These are phyloP conservation scores for Grosmannia penicillata DNA, from an alignment of 2,329 filamentous ascomycete genomes.

Conservation along the genomic window DNA sequence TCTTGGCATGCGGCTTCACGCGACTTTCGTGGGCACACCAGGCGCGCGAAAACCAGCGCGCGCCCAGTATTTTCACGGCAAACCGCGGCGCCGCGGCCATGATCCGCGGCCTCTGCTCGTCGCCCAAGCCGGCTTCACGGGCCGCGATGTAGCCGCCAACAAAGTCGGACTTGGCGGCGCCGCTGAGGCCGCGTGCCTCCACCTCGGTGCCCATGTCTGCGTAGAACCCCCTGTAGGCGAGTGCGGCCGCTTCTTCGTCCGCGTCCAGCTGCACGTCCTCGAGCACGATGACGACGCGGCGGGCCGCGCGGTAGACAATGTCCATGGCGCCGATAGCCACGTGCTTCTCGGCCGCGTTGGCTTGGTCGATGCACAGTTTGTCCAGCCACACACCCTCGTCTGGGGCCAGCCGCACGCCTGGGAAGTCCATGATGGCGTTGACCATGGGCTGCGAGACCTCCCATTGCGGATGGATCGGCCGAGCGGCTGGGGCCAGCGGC, in stretches of 20 bases:
- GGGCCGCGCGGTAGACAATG: slow-evolving; percentile 14
- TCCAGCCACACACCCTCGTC: slow-evolving; percentile 17
- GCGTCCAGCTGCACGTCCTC: slow-evolving; percentile 12
- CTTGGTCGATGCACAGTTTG: slow-evolving; percentile 16
- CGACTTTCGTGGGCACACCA: slow-evolving; percentile 15
- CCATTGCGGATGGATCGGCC: slow-evolving; percentile 8
- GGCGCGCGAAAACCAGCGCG: slow-evolving; percentile 12
- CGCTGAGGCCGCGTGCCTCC: slow-evolving; percentile 4
- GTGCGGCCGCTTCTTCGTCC: slow-evolving; percentile 8
- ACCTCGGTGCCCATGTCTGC: slow-evolving; percentile 7
- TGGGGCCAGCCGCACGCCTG: not conserved
- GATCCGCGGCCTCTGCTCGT: not conserved
- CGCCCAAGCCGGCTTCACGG: slow-evolving; percentile 1
- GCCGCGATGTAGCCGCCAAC: slow-evolving; percentile 8
- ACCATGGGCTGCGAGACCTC: slow-evolving; percentile 13
- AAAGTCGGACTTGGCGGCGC: slow-evolving; percentile 6
- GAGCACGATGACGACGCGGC: slow-evolving; percentile 10
- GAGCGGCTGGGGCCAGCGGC: slow-evolving; percentile 7
- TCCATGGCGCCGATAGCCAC: slow-evolving; percentile 16
- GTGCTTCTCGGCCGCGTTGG: slow-evolving; percentile 15
- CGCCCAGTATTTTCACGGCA: slow-evolving; percentile 8
- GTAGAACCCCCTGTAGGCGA: slow-evolving; percentile 10
- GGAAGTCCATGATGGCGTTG: slow-evolving; percentile 9
- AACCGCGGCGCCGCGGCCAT: slow-evolving; percentile 4
- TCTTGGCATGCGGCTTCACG: slow-evolving; percentile 7